Evolutionary conservation across 176 grass and related monocot species (phyloP).

Genomic region (Carex parvula): DNA sequence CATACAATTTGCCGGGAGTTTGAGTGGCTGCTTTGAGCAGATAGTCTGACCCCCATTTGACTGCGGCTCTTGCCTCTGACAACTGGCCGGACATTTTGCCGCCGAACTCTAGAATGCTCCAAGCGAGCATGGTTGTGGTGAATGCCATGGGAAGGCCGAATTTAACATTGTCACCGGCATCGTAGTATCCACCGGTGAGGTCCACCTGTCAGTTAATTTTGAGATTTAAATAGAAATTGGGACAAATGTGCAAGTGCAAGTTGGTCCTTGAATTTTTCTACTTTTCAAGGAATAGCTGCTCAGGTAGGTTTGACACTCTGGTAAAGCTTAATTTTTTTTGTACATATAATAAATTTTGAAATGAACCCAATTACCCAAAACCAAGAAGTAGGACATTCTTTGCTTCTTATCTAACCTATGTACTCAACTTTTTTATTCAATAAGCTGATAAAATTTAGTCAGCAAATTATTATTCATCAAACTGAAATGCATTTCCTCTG

Average conservation of each 20-base stretch:
- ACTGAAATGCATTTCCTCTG: not conserved
- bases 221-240: not conserved
- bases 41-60: slow-evolving; percentile 79
- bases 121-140: slow-evolving; percentile 70
- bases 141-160: slow-evolving; percentile 87
- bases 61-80: slow-evolving; percentile 37
- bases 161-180: slow-evolving; percentile 90
- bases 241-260: not conserved
- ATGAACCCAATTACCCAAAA: not conserved
- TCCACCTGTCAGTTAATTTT: slow-evolving; percentile 44
- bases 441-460: not conserved
- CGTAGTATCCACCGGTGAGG: slow-evolving; percentile 79
- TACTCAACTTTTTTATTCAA: not conserved
- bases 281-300: not conserved
- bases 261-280: not conserved
- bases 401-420: not conserved
- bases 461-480: not conserved
- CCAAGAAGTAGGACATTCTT: not conserved
- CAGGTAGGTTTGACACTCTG: not conserved
- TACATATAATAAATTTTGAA: not conserved
- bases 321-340: not conserved
- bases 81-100: slow-evolving; percentile 33
- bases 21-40: slow-evolving; percentile 59
- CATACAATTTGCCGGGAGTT: slow-evolving; percentile 55
- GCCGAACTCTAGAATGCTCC: slow-evolving; percentile 65